Evolutionary conservation across 2,329 filamentous ascomycete genomes (phyloP).

Genomic region (Aspergillus sp.): DNA sequence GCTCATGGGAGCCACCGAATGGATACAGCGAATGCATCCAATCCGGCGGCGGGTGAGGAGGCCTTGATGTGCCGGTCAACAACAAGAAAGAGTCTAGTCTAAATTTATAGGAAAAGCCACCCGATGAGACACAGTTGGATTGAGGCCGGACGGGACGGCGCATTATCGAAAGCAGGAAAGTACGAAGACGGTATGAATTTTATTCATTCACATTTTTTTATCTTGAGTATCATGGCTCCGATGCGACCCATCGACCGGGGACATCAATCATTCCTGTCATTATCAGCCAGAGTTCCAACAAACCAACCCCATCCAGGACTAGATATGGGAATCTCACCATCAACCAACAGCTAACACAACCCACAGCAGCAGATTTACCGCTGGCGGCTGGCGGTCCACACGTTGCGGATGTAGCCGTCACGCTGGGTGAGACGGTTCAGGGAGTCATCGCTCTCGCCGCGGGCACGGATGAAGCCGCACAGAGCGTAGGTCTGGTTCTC

Average conservation of each 20-base stretch:
- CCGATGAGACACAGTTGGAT: neutral
- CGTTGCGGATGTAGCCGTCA: conserved; percentile 94
- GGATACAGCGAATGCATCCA: conserved; percentile 18
- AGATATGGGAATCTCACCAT: conserved; percentile 20
- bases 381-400: conserved; percentile 77
- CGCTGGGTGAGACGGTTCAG: conserved; percentile 94
- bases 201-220: conserved; percentile 1
- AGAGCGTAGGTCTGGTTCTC: conserved; percentile 98
- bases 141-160: neutral
- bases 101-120: neutral
- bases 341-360: conserved; percentile 10
- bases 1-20: conserved; percentile 35
- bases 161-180: neutral
- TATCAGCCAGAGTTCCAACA: neutral
- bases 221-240: neutral
- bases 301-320: neutral
- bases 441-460: conserved; percentile 96
- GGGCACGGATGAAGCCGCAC: conserved; percentile 94
- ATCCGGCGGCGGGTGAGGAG: conserved; percentile 38
- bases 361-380: conserved; percentile 37
- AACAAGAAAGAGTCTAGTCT: neutral
- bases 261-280: neutral
- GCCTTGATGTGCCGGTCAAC: conserved; percentile 45
- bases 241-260: neutral
- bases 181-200: neutral